phyloP scores from a whole-genome alignment of 2,329 filamentous ascomycete species.

The Sclerotinia minor region DNA sequence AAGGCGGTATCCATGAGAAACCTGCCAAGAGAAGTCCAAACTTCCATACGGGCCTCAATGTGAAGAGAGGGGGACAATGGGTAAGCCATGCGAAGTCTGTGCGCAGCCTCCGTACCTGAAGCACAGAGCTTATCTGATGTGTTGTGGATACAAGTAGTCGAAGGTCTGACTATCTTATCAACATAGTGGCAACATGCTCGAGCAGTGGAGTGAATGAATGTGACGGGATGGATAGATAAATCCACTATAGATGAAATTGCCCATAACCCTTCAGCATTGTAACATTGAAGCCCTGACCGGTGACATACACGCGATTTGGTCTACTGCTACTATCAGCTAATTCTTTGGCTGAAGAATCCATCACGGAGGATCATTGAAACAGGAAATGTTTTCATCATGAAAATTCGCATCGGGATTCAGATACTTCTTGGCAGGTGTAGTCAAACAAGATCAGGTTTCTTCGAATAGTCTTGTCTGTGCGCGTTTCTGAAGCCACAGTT shows the following conservation, averaged over 20 bases:
- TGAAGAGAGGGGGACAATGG: conserved; percentile 6
- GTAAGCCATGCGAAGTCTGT: conserved; percentile 13
- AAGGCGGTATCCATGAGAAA: conserved; percentile 8
- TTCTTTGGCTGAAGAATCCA: background rate
- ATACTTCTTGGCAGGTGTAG: conserved; percentile 18
- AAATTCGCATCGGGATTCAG: conserved; percentile 9
- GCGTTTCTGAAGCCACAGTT: conserved; percentile 22
- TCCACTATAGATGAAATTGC: too few relatives aligned
- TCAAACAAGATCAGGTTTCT: conserved; percentile 24
- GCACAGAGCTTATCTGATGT: conserved; percentile 7
- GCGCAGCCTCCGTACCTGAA: background rate
- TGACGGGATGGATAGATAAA: conserved; percentile 11
- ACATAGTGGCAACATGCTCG: background rate
- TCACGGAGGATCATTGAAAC: conserved; percentile 15
- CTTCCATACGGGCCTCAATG: conserved; percentile 21
- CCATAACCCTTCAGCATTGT: background rate
- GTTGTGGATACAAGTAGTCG: conserved; percentile 18
- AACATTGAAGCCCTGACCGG: background rate
- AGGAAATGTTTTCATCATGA: conserved; percentile 17
- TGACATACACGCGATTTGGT: background rate
- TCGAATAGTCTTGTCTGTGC: conserved; percentile 20
- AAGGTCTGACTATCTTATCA: background rate
- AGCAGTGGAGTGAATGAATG: background rate
- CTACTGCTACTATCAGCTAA: background rate
- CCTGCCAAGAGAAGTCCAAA: conserved; percentile 28